Percentiles rank a stretch among this genome's conserved stretches.
Evolutionary conservation across 805 yeast genomes (phyloP).

Genomic region (Brettanomyces custersianus): DNA sequence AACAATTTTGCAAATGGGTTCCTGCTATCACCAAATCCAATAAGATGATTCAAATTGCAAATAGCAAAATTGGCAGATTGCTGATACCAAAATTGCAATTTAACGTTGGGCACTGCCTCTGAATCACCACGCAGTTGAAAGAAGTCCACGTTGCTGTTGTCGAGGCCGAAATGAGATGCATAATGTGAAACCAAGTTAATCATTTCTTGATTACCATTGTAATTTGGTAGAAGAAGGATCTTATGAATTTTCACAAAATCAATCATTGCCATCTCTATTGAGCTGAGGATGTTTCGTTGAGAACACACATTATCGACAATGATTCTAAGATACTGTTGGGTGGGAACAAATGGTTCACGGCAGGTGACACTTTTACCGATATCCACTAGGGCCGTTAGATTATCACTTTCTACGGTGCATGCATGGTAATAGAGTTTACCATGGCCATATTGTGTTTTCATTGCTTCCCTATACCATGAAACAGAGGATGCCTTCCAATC

Average conservation of each 20-base stretch:
- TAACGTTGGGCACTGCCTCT: constrained; percentile 29
- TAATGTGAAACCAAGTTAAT: constrained; percentile 54
- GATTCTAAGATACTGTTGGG: constrained; percentile 65
- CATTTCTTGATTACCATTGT: constrained; percentile 43
- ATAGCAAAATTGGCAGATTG: constrained; percentile 70
- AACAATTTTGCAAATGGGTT: constrained; percentile 74
- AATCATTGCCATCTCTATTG: constrained; percentile 50
- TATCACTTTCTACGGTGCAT: constrained; percentile 77
- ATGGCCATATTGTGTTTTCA: constrained; percentile 69
- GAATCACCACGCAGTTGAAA: constrained; percentile 39
- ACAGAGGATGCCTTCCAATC: constrained; percentile 84
- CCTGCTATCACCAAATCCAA: constrained; percentile 68
- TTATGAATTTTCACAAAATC: constrained; percentile 62
- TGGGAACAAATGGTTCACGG: constrained; percentile 77
- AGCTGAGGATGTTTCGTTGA: constrained; percentile 50
- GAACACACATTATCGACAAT: constrained; percentile 72
- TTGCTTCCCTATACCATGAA: constrained; percentile 71
- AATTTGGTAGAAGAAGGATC: constrained; percentile 54
- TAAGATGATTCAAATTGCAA: constrained; percentile 63
- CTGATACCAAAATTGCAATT: constrained; percentile 64
- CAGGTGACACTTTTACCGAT: constrained; percentile 74
- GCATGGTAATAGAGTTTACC: constrained; percentile 83
- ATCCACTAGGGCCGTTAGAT: constrained; percentile 68
- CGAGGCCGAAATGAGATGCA: constrained; percentile 60
- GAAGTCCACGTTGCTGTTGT: constrained; percentile 53